A percentile compares a stretch with the other conserved stretches of the same genome.
Conservation (phyloP, 805 yeast species). For the Osmozyma mogii region DNA sequence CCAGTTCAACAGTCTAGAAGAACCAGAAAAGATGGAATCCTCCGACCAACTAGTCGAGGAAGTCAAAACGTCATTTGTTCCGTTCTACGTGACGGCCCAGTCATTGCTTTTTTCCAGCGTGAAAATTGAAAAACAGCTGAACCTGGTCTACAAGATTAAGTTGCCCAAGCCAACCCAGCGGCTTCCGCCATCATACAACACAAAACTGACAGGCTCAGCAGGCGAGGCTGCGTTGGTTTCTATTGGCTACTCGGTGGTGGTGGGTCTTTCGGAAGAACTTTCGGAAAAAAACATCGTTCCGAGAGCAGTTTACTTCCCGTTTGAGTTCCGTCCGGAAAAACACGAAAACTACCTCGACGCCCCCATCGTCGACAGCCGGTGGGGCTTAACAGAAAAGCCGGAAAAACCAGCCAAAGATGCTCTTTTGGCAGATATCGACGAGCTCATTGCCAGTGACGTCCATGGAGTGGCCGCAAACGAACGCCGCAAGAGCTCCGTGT, state of each 20-base stretch:
- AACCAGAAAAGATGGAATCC: constrained; percentile 6
- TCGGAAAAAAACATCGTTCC: constrained; percentile 7
- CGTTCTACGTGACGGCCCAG: constrained; percentile 35
- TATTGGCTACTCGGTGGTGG: constrained; percentile 27
- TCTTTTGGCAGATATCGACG: constrained; percentile 24
- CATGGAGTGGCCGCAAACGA: constrained; percentile 27
- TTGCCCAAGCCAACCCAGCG: constrained; percentile 15
- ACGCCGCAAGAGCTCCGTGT: constrained; percentile 21
- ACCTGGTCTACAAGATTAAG: constrained; percentile 15
- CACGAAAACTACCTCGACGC: constrained; percentile 20
- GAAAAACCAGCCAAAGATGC: constrained; percentile 7
- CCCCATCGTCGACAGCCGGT: constrained; percentile 19
- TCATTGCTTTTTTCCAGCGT: constrained; percentile 29
- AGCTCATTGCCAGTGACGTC: constrained; percentile 25
- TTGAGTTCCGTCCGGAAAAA: constrained; percentile 18
- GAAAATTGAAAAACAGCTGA: constrained; percentile 11
- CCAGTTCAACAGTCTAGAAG: constrained; percentile 19
- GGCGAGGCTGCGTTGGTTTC: constrained; percentile 34
- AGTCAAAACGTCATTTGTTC: constrained; percentile 25
- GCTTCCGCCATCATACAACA: constrained; percentile 35
- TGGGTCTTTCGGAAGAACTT: constrained; percentile 22
- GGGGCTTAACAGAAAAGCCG: constrained; percentile 13
- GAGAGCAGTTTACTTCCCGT: constrained; percentile 29
- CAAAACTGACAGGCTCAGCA: constrained; percentile 31
- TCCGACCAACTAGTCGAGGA: constrained; percentile 11